Base-by-base conservation (phyloP, 805 yeast genomes). In the Kodamaea fukazawae region DNA sequence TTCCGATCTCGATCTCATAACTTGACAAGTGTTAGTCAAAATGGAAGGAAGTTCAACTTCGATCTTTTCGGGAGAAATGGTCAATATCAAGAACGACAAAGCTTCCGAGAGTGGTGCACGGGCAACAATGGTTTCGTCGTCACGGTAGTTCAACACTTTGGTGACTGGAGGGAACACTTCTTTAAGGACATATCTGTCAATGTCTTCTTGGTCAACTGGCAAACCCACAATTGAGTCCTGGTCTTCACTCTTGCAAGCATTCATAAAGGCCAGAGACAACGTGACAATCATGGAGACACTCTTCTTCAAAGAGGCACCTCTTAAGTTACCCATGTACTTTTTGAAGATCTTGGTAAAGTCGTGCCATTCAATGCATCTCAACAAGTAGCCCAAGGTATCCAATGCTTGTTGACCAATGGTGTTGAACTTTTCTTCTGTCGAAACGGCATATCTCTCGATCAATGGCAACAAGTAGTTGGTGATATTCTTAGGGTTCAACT, bases 91-190 rank as follows among this genome's bases (percentile, higher is more conserved):
- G 40, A 81, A 76, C 4, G 86, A 80, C 34, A 89, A 64, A 0
- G 96, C 91, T 53, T 88, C 90, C 2, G 95, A 81, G 36, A 93
- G 57, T 2, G 95, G 88, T 7, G 87, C 78, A 55, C 97, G 76
- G 12, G 73, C 72, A 17, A 81, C 76, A 35, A 86, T 74, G 2
- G 90, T 86, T n/a, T 81, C 88, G 47, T 86, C 95, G 53, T 89
- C 80, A 54, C 91, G 76, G 13, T 72, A 70, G 23, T 67, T 69
- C 52, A 91, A 66, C 22, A 81, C 59, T 45, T 76, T 78, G 33
- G 78, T 73, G 32, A 91, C 55, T 3, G 79, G 76, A 2, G 87
- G 83, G 34, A 81, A 71, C 16, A 86, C 49, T 18, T 81, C 88
- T 2, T 67, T 63, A 23, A 73, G 63, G 26, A 90, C 66, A 47